These are phyloP conservation scores for Phanerochaete carnosa DNA, from an alignment of 768 basidiomycete genomes.

Conservation along the genomic window DNA sequence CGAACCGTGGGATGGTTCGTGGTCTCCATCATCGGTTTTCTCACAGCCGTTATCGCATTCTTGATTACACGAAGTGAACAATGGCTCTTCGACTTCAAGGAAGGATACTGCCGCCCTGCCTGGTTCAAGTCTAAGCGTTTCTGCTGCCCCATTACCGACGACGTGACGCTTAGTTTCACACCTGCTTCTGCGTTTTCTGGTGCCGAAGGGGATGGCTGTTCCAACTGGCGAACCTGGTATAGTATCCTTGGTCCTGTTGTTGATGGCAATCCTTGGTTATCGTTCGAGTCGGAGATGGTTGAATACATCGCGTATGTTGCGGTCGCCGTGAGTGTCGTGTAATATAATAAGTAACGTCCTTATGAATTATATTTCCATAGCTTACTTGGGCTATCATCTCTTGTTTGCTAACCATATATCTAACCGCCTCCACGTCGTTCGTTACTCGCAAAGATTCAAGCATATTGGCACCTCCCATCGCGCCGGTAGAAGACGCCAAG, in stretches of 20 bases:
- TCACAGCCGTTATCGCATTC: conserved; percentile 85
- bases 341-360: not conserved
- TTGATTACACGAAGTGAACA: conserved; percentile 83
- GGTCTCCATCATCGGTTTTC: conserved; percentile 83
- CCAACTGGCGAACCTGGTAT: conserved; percentile 76
- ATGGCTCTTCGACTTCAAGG: conserved; percentile 89
- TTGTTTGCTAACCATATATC: conserved; percentile 75
- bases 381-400: conserved; percentile 69
- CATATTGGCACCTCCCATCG: conserved; percentile 50
- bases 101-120: conserved; percentile 72
- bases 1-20: conserved; percentile 86
- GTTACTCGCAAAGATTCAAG: conserved; percentile 86
- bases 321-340: conserved; percentile 64
- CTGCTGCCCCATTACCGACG: conserved; percentile 59
- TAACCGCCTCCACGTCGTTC: conserved; percentile 89
- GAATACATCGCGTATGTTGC: conserved; percentile 69
- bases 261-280: conserved; percentile 25
- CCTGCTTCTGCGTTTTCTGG: conserved; percentile 1
- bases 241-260: conserved; percentile 41
- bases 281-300: conserved; percentile 40
- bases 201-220: conserved; percentile 43
- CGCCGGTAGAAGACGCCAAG: conserved; percentile 18
- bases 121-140: conserved; percentile 79
- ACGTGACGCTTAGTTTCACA: not conserved
- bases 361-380: conserved; percentile 36